phyloP scores from a whole-genome alignment of 2,329 filamentous ascomycete genomes.

The Daldinia eschscholtzii region DNA sequence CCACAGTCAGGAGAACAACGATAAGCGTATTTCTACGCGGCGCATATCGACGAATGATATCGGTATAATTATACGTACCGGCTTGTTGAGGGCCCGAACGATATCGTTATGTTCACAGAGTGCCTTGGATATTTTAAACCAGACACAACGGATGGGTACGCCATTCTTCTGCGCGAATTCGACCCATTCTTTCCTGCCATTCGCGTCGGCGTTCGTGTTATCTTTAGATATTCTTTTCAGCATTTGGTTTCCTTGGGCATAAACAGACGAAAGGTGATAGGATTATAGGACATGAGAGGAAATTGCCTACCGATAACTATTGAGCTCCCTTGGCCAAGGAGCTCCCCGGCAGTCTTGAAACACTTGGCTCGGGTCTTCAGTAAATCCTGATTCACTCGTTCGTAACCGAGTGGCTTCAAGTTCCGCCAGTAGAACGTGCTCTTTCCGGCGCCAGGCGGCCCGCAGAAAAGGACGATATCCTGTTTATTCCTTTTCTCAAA shows the following conservation, averaged over 20 bases:
- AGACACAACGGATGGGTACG: constrained; percentile 85
- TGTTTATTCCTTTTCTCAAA: constrained; percentile 72
- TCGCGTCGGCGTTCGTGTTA: constrained; percentile 91
- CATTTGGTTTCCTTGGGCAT: not conserved
- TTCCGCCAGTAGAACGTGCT: constrained; percentile 88
- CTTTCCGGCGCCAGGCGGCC: constrained; percentile 90
- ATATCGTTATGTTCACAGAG: constrained; percentile 89
- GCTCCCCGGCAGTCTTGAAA: constrained; percentile 77
- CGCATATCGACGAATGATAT: too few relatives aligned
- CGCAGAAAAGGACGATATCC: constrained; percentile 88
- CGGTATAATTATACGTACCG: constrained; percentile 47
- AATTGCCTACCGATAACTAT: constrained; percentile 77
- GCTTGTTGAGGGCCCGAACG: constrained; percentile 76
- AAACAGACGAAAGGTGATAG: constrained; percentile 8
- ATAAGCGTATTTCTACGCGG: not conserved
- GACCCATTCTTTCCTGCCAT: constrained; percentile 83
- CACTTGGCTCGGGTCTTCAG: constrained; percentile 80
- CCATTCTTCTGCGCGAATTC: constrained; percentile 76
- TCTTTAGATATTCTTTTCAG: constrained; percentile 64
- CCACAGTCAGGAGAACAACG: not conserved
- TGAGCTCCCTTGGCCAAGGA: constrained; percentile 73
- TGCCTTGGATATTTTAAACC: constrained; percentile 79
- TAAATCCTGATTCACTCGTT: constrained; percentile 89
- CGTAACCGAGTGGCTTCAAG: constrained; percentile 82
- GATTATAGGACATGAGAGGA: constrained; percentile 2